Conservation (phyloP, 257 asterid genomes). For the Leptodermis oblonga region DNA sequence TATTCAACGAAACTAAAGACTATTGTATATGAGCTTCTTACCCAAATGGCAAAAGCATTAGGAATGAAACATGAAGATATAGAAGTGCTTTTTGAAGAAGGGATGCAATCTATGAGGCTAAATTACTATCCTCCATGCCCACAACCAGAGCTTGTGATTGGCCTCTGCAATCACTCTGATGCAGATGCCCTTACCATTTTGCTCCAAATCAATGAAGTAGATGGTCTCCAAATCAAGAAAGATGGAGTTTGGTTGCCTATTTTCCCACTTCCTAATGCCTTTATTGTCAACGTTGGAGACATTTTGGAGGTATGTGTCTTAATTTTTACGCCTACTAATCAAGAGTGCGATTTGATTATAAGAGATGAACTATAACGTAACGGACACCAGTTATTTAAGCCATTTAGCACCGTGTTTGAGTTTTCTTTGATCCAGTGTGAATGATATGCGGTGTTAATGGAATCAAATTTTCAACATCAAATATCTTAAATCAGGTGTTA, state of each 20-base stretch:
- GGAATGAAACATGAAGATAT: constrained; percentile 13
- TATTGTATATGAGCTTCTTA: background rate
- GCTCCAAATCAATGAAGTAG: constrained; percentile 25
- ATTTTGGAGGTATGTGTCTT: constrained; percentile 18
- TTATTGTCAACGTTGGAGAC: constrained; percentile 36
- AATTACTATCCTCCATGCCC: constrained; percentile 37
- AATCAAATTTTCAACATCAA: too few species aligned
- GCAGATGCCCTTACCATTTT: constrained; percentile 30
- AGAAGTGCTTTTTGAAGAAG: background rate
- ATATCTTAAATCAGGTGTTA: too few species aligned
- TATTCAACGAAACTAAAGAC: background rate
- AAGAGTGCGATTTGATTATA: too few species aligned
- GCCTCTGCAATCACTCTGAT: constrained; percentile 39
- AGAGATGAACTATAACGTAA: too few species aligned
- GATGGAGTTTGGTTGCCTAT: constrained; percentile 31
- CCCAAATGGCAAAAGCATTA: constrained; percentile 15
- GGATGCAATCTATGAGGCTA: constrained; percentile 29
- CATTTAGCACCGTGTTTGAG: too few species aligned
- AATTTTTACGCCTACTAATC: too few species aligned
- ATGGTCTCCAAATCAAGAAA: constrained; percentile 35
- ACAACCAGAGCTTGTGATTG: constrained; percentile 27
- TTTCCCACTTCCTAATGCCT: constrained; percentile 29
- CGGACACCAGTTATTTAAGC: too few species aligned
- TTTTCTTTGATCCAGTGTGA: too few species aligned
- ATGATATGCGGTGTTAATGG: too few species aligned